Evolutionary conservation across 106 monocot species (phyloP), one percentile per base, ranked within the genome.

Genomic region (Posidonia australis): DNA sequence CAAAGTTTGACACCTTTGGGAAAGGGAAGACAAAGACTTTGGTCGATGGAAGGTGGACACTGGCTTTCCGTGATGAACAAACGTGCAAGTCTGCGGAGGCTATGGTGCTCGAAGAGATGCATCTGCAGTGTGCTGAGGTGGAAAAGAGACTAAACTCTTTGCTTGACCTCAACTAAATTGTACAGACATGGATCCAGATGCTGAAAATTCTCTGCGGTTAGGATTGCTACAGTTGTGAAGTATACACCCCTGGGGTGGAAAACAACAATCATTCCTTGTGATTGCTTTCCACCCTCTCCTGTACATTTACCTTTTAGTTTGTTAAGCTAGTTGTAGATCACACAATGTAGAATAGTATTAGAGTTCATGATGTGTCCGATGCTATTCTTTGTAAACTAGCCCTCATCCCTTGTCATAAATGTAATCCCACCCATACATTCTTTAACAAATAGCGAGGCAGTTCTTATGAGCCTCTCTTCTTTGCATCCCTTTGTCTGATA

Each of bases 11-110:
- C 56, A 31, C 17, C 10, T 55, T 66, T 1, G 58, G 67, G 1
- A 80, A 67, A 63, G 65, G 63, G 13, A 93, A 83, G 54, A n/a
- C 72, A 18, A 87, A 90, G 67, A 64, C 71, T 69, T 65, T 96
- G 59, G 82, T 90, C 19, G 90, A 96, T 69, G 96, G 96, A 13
- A 80, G 96, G 72, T 96, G 96, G 96, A 96, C 96, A 10, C 67
- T 96, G 20, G 96, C 90, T 29, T 96, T 96, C 80, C 76, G 58
- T 22, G 84, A 83, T 55, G 90, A 87, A 74, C 67, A 87, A 53
- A 42, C 70, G 18, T 90, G 96, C 80, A 80, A 83, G 55, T 71
- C 69, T 47, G 90, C 96, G 0, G 70, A 82, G 63, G 70, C 80
- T 16, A 96, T 87, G 96, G 67, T 90, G 17, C 55, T 67, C 2